Evolutionary conservation across 2,329 filamentous ascomycete genomes (phyloP).

Genomic region (Xylariaceae sp.): DNA sequence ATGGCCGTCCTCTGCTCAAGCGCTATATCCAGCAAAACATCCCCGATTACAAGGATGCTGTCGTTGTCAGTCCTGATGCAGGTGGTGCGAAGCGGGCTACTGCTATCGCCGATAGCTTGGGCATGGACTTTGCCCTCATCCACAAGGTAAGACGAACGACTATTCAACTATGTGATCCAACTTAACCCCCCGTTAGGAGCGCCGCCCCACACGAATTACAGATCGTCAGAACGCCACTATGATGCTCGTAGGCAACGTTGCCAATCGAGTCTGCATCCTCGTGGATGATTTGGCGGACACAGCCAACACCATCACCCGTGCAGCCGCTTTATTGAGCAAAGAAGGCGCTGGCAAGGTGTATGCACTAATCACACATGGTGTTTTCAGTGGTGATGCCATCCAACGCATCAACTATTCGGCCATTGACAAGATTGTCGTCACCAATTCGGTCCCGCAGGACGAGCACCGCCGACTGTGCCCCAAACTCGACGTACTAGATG

Average conservation of each 20-base stretch:
- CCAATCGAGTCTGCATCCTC: slow-evolving; percentile 78
- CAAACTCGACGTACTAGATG: slow-evolving; percentile 89
- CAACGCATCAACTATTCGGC: slow-evolving; percentile 89
- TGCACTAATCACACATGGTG: slow-evolving; percentile 89
- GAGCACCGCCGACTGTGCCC: slow-evolving; percentile 75
- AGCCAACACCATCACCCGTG: slow-evolving; percentile 93
- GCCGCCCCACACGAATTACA: slow-evolving; percentile 80
- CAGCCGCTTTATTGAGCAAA: slow-evolving; percentile 93
- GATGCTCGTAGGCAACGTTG: slow-evolving; percentile 90
- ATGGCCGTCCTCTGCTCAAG: slow-evolving; percentile 73
- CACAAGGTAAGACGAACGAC: slow-evolving; percentile 71
- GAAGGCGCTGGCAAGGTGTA: slow-evolving; percentile 91
- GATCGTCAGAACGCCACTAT: slow-evolving; percentile 90
- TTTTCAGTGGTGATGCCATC: slow-evolving; percentile 92
- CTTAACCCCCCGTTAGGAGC: slow-evolving; percentile 61
- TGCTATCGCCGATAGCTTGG: slow-evolving; percentile 87
- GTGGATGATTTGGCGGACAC: slow-evolving; percentile 95
- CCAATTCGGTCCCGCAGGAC: slow-evolving; percentile 88
- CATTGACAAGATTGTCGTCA: slow-evolving; percentile 90
- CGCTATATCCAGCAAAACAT: slow-evolving; percentile 77
- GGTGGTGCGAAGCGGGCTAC: slow-evolving; percentile 96
- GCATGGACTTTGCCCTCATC: slow-evolving; percentile 94
- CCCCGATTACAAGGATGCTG: slow-evolving; percentile 77
- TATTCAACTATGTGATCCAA: slow-evolving; percentile 28
- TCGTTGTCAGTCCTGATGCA: slow-evolving; percentile 94